A percentile compares a stretch with the other conserved stretches of the same genome.
Conservation (phyloP, 495 filamentous ascomycete species). For the Tetracladium marchalianum region DNA sequence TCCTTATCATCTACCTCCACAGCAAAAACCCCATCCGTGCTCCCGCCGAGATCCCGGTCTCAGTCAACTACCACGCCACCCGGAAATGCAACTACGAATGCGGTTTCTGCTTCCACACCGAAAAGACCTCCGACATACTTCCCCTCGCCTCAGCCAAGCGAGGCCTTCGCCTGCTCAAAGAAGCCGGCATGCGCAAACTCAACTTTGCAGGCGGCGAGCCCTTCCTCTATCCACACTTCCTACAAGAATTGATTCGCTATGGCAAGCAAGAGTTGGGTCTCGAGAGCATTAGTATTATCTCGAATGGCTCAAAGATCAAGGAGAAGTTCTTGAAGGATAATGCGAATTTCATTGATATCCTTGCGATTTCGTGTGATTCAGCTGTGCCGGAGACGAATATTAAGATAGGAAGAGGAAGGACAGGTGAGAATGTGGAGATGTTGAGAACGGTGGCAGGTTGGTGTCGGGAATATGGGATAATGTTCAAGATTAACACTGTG, state of each 20-base stretch:
- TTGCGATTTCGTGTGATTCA: conserved; percentile 48
- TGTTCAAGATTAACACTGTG: conserved; percentile 53
- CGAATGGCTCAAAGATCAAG: conserved; percentile 41
- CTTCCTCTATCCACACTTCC: conserved; percentile 39
- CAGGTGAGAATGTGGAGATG: conserved; percentile 32
- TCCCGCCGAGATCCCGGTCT: conserved; percentile 24
- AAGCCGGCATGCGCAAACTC: conserved; percentile 47
- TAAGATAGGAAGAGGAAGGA: conserved; percentile 37
- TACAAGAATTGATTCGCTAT: conserved; percentile 36
- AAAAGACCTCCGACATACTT: conserved; percentile 32
- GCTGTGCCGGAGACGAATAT: conserved; percentile 43
- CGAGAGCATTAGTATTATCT: conserved; percentile 43
- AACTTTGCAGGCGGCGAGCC: conserved; percentile 54
- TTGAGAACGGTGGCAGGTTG: conserved; percentile 32
- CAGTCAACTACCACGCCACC: conserved; percentile 40
- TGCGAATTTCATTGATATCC: conserved; percentile 38
- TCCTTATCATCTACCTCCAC: neutral
- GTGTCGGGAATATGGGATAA: conserved; percentile 37
- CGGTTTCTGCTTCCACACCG: conserved; percentile 51
- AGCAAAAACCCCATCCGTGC: neutral
- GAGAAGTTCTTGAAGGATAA: conserved; percentile 31
- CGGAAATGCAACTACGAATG: conserved; percentile 42
- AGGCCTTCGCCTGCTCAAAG: conserved; percentile 34
- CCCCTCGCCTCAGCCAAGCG: conserved; percentile 28
- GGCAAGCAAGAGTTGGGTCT: conserved; percentile 40